phyloP scores from a whole-genome alignment of 2,329 filamentous ascomycete genomes.

The Pseudopyrenochaeta lycopersici region DNA sequence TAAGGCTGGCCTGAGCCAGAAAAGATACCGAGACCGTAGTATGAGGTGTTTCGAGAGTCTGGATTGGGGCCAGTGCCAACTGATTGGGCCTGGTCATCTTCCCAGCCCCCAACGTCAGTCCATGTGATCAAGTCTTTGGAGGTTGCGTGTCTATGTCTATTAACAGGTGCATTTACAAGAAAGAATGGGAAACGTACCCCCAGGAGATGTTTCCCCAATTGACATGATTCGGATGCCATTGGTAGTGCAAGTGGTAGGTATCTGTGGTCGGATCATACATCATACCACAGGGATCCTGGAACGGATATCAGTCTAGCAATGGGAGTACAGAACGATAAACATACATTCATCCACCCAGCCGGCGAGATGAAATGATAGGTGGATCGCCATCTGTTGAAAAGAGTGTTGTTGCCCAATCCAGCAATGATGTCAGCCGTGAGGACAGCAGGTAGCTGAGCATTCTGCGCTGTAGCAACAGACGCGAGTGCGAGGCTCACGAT shows the following conservation, averaged over 20 bases:
- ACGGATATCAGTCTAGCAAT: background rate
- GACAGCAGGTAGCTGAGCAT: constrained; percentile 29
- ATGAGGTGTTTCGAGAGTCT: constrained; percentile 46
- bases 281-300: constrained; percentile 59
- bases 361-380: constrained; percentile 58
- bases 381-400: constrained; percentile 60
- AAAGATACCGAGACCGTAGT: constrained; percentile 63
- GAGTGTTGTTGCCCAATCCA: constrained; percentile 55
- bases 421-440: constrained; percentile 39
- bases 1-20: constrained; percentile 61
- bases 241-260: constrained; percentile 63
- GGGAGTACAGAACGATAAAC: background rate
- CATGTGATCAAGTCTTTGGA: constrained; percentile 60
- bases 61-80: constrained; percentile 50
- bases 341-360: constrained; percentile 58
- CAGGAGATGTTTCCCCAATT: constrained; percentile 58
- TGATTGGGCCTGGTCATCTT: constrained; percentile 51
- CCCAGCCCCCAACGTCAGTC: constrained; percentile 58
- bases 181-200: constrained; percentile 25
- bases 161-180: constrained; percentile 32
- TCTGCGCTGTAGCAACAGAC: constrained; percentile 30
- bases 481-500: constrained; percentile 37
- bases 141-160: constrained; percentile 60
- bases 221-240: constrained; percentile 60
- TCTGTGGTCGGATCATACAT: constrained; percentile 60